Base-by-base conservation (phyloP, 2,329 filamentous ascomycete genomes). In the Aspergillus aculeatus region DNA sequence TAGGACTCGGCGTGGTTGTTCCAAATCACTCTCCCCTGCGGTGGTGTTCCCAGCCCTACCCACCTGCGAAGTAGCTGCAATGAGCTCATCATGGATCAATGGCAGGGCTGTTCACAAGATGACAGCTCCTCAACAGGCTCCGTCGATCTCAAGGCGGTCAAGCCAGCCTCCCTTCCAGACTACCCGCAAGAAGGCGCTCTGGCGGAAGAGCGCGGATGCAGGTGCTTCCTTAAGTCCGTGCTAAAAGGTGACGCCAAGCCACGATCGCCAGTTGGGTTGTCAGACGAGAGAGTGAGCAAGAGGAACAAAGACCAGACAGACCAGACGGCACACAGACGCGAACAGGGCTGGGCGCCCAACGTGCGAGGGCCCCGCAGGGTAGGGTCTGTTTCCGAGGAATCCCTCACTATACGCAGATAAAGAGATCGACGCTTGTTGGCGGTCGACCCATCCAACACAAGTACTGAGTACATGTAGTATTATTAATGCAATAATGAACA, bases 141-240 rank as follows among this genome's bases (percentile, higher is more conserved):
- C 38, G 38, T 44, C 19, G 38, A 44, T 44, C 38, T 16, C 38
- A 6, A 44, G 38, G 38, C 38, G 38, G 38, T 44, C 38, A 44
- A 19, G 16, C 6, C 14, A 44, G 38, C 16, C 16, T 19, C 14
- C 14, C 32, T 35, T 35, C 32, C 5, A 16, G 32, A 12, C 32
- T 35, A 35, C 32, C 14, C 32, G 32, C 12, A 35, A 35, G 32
- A 35, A 12, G 38, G 38, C 16, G 61, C 60, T 62, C 58, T 47
- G 56, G 60, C 62, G 62, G 62, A 64, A 62, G 55, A 26, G 35
- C 62, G 60, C 62, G 62, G 62, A 64, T 64, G 60, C 52, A 47
- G 56, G 53, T 58, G 55, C 48, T 29, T 52, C 56, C 44, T 38
- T 41, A n/a, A 49, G 55, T 57, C 59, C 56, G 59, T 55, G 51